Evolutionary conservation across 2,329 filamentous ascomycete genomes (phyloP).

Genomic region (Cladosporium sp.): DNA sequence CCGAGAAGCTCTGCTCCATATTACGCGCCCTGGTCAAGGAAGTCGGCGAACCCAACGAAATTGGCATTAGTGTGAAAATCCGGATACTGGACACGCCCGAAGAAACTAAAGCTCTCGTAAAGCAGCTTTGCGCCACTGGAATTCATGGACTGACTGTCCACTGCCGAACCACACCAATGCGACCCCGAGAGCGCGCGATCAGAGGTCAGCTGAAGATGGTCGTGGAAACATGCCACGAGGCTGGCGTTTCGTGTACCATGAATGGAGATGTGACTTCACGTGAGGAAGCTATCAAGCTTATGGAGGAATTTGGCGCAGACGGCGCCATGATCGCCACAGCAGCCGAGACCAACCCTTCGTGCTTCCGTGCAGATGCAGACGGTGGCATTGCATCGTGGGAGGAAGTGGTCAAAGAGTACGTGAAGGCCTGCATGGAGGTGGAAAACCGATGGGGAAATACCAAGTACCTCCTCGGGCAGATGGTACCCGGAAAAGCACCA

Average conservation of each 20-base stretch:
- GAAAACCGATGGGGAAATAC: slow-evolving; percentile 90
- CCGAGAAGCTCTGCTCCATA: slow-evolving; percentile 79
- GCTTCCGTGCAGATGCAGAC: slow-evolving; percentile 66
- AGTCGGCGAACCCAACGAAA: slow-evolving; percentile 71
- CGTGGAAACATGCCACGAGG: slow-evolving; percentile 70
- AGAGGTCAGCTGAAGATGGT: slow-evolving; percentile 83
- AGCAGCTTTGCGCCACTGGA: slow-evolving; percentile 74
- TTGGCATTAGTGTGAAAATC: slow-evolving; percentile 97
- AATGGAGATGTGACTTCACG: slow-evolving; percentile 84
- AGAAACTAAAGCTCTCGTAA: slow-evolving; percentile 72
- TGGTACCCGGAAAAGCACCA: slow-evolving; percentile 75
- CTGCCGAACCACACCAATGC: slow-evolving; percentile 94
- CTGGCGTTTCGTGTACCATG: slow-evolving; percentile 88
- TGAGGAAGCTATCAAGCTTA: slow-evolving; percentile 67
- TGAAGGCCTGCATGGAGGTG: slow-evolving; percentile 67
- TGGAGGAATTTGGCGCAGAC: slow-evolving; percentile 77
- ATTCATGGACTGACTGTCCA: slow-evolving; percentile 92
- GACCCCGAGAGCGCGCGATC: slow-evolving; percentile 81
- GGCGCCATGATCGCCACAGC: slow-evolving; percentile 96
- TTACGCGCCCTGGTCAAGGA: slow-evolving; percentile 75
- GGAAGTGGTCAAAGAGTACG: slow-evolving; percentile 71
- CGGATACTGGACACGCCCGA: slow-evolving; percentile 74
- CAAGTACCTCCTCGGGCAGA: slow-evolving; percentile 81
- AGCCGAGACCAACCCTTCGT: slow-evolving; percentile 86
- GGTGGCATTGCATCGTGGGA: slow-evolving; percentile 72